Base-by-base conservation (phyloP, 805 yeast species). In the Ogataea haglerorum region DNA sequence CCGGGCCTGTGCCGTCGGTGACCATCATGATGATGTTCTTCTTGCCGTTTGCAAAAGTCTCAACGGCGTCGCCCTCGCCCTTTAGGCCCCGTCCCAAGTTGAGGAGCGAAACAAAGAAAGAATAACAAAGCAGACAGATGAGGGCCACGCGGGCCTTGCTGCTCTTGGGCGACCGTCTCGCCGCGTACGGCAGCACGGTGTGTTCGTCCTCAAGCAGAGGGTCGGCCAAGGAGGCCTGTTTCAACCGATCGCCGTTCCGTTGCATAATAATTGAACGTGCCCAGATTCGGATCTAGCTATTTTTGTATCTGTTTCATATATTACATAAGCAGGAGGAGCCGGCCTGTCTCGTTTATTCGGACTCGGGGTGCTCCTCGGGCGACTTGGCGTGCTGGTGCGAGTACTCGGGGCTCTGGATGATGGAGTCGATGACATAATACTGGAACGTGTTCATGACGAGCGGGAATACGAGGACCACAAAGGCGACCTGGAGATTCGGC, bases 1-100 rank as follows among this genome's bases (percentile, higher is more conserved):
- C 83, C 3, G 96, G 96, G 0, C 96, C 96, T 83, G 88, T 87
- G n/a, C 96, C 96, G 61, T 88, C 96, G 3, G 95, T 82, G 23
- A 88, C 95, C 76, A 88, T 80, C 68, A 88, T 86, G 38, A 88
- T 83, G 42, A 89, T 74, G 54, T 88, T 88, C 55, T 78, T 81
- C 69, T 85, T 85, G 25, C 38, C 34, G 14, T 15, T 14, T 4
- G 10, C 18, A 10, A n/a, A 13, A 4, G 29, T 12, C 12, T 6
- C 23, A 19, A 21, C 25, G n/a, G 22, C 12, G 12, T 7, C 6
- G 10, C 23, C 18, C 12, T 21, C 10, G 10, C 31, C 36, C 31
- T 26, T 30, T 12, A 35, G 16, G 14, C 29, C 42, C 36, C 26
- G 29, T 12, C 29, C 42, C 19, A 27, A 26, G 14, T 32, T 30